phyloP scores from a whole-genome alignment of 495 filamentous ascomycete genomes.

The Penicillium soppii region DNA sequence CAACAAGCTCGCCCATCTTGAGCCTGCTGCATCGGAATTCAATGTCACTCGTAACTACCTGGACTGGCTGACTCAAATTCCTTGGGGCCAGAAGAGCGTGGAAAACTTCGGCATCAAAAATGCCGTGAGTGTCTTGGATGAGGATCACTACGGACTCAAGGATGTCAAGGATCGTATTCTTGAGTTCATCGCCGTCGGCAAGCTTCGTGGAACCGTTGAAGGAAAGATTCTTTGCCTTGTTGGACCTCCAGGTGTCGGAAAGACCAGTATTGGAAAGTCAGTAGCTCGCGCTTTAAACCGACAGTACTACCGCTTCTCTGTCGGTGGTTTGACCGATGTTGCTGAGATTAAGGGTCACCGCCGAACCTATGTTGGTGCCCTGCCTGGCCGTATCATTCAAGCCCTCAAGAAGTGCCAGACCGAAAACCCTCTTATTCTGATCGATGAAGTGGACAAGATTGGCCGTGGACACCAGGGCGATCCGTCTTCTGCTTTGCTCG shows the following conservation, averaged over 20 bases:
- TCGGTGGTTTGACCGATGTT: slow-evolving; percentile 94
- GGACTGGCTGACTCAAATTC: slow-evolving; percentile 97
- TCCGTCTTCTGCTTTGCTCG: slow-evolving; percentile 89
- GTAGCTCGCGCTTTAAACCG: slow-evolving; percentile 92
- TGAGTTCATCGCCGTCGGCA: slow-evolving; percentile 98
- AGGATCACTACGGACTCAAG: slow-evolving; percentile 96
- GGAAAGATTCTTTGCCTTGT: slow-evolving; percentile 99
- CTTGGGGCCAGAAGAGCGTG: slow-evolving; percentile 92
- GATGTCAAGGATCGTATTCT: slow-evolving; percentile 99
- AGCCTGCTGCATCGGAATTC: slow-evolving; percentile 94
- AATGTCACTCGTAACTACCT: slow-evolving; percentile 99
- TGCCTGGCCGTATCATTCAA: slow-evolving; percentile 96
- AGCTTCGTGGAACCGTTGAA: slow-evolving; percentile 94
- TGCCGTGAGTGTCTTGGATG: slow-evolving; percentile 87
- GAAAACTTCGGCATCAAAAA: slow-evolving; percentile 96
- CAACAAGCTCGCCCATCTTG: slow-evolving; percentile 92
- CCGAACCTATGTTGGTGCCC: slow-evolving; percentile 92
- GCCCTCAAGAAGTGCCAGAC: slow-evolving; percentile 99
- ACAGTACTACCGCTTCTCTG: slow-evolving; percentile 97
- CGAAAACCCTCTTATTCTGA: slow-evolving; percentile 93
- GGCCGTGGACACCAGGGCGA: slow-evolving; percentile 94
- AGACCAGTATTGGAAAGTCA: slow-evolving; percentile 98
- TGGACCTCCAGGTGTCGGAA: slow-evolving; percentile 93
- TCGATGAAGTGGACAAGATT: slow-evolving; percentile 98
- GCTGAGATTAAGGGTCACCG: slow-evolving; percentile 99